Base-by-base conservation (phyloP, 2,329 filamentous ascomycete genomes). In the Ceratocystiopsis minuta region DNA sequence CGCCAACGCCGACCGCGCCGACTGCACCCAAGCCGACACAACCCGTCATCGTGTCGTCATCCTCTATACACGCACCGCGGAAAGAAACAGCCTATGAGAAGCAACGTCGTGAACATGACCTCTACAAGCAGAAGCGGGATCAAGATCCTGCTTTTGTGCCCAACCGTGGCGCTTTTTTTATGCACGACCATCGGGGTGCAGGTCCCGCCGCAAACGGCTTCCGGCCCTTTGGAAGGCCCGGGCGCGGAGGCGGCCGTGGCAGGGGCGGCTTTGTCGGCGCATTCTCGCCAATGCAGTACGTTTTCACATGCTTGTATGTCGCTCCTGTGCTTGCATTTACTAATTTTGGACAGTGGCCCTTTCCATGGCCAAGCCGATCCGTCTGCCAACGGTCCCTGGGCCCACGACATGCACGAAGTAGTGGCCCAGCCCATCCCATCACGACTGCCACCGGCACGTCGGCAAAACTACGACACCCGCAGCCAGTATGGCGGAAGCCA, bases 131-230 rank as follows among this genome's bases (percentile, higher is more conserved):
- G 62, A 83, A 83, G 58, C 74, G 84, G 51, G 85, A 93, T 55
- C 78, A 84, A 52, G 85, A 94, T 57, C 88, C 88, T 33, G 78
- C 87, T 12, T 94, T 94, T 61, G 88, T 95, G 43, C 88, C 90
- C 42, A 95, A 92, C 54, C 71, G 88, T 50, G 90, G 90, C 45
- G 80, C 83, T 47, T 96, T 96, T 66, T 96, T 95, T 64, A 86
- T 96, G 75, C 88, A 96, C 59, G 90, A 96, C 57, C 84, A 90
- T 54, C 75, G 85, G 47, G 78, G 84, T 51, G 74, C 80, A 43
- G 80, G 80, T n/a, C 72, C 78, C 37, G 75, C 77, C 49, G 72
- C 78, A 41, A 88, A 87, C 59, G 80, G 80, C 41, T 85, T 88
- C 59, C 70, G 81, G 44, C 73, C 78, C 13, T 80, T 78, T 34